Evolutionary conservation across 1,284 basidiomycete species (phyloP).

Genomic region (Malassezia globosa): DNA sequence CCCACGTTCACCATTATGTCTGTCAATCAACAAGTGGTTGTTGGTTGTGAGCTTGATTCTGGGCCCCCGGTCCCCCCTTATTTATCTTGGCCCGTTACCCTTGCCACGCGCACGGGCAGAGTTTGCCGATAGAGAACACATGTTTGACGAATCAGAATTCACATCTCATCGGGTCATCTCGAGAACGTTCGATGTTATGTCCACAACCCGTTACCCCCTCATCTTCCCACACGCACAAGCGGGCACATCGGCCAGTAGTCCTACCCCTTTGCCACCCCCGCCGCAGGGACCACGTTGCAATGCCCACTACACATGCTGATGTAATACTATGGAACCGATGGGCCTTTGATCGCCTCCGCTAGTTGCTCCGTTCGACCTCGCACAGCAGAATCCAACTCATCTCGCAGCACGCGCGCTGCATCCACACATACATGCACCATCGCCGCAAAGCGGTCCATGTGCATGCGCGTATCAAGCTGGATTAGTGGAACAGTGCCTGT

Average conservation of each 20-base stretch:
- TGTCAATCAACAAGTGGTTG: not conserved
- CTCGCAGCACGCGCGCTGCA: conserved; percentile 65
- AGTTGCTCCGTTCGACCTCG: conserved; percentile 58
- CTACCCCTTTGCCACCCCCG: too few relatives aligned
- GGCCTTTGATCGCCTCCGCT: conserved; percentile 48
- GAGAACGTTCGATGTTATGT: not conserved
- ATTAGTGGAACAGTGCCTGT: conserved; percentile 72
- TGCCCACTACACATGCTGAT: not conserved
- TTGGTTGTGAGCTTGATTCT: not conserved
- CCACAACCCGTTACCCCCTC: not conserved
- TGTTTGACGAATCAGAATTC: too few relatives aligned
- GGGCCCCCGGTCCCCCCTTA: not conserved
- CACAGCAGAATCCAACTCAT: conserved; percentile 70
- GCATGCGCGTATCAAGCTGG: conserved; percentile 84
- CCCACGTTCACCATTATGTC: conserved; percentile 8
- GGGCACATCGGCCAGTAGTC: too few relatives aligned
- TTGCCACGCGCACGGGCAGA: too few relatives aligned
- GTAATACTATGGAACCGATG: not conserved
- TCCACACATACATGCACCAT: conserved; percentile 69
- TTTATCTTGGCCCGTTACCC: not conserved
- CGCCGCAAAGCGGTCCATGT: conserved; percentile 82
- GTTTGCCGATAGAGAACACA: too few relatives aligned
- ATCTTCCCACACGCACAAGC: not conserved
- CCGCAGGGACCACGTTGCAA: not conserved
- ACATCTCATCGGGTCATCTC: not conserved